phyloP scores from a whole-genome alignment of 2,329 filamentous ascomycete genomes.

The Phialocephala sp. region DNA sequence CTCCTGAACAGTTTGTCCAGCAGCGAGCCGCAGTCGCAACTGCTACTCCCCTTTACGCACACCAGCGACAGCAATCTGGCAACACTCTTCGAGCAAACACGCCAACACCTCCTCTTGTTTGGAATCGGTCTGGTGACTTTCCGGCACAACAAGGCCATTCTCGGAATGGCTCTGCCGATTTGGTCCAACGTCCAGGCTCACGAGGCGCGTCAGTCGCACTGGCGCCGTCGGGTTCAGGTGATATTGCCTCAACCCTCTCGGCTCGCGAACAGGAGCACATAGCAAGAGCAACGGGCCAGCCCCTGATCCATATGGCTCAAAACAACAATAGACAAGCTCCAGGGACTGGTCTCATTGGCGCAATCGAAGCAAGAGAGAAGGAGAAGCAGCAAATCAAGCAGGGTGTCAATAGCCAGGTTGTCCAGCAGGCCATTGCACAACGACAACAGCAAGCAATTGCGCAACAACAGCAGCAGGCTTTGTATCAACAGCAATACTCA shows the following conservation, averaged over 20 bases:
- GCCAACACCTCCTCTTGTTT: constrained; percentile 49
- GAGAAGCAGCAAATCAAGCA: constrained; percentile 76
- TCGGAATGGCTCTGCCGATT: constrained; percentile 54
- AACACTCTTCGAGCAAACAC: constrained; percentile 50
- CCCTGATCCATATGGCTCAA: constrained; percentile 67
- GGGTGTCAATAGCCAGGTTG: constrained; percentile 70
- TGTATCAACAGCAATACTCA: constrained; percentile 27
- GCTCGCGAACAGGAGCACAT: constrained; percentile 89
- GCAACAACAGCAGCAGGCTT: constrained; percentile 33
- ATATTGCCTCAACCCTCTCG: constrained; percentile 68
- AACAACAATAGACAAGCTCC: constrained; percentile 46
- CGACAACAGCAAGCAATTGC: constrained; percentile 59
- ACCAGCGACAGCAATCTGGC: constrained; percentile 63
- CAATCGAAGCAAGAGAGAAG: constrained; percentile 79
- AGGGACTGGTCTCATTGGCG: constrained; percentile 74
- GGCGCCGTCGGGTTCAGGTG: constrained; percentile 44
- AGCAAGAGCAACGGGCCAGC: constrained; percentile 79
- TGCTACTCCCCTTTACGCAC: constrained; percentile 62
- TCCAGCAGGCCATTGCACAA: constrained; percentile 75
- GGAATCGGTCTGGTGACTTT: constrained; percentile 47
- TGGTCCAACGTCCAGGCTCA: constrained; percentile 60
- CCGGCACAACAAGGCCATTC: constrained; percentile 45
- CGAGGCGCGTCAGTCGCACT: constrained; percentile 56
- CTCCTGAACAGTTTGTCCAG: constrained; percentile 83
- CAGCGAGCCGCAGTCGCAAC: constrained; percentile 69